A percentile compares a stretch with the other conserved stretches of the same genome.
Evolutionary conservation across 306 rosid species (phyloP).

Genomic region (Lagenaria siceraria): DNA sequence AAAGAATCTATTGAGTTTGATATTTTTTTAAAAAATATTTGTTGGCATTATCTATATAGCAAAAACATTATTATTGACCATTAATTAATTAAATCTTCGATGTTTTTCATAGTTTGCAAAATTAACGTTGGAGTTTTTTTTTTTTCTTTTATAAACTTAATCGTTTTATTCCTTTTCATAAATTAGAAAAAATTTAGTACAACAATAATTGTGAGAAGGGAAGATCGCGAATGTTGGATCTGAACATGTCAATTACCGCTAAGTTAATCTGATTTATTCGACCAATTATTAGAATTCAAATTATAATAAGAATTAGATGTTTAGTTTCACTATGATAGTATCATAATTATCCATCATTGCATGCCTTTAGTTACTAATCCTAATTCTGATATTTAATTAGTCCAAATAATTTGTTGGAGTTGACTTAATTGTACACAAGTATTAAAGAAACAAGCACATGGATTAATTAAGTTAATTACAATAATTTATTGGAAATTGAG

Average conservation of each 20-base stretch:
- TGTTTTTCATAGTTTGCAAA: not conserved
- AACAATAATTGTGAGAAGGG: too few species aligned
- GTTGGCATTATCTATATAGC: not conserved
- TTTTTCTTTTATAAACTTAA: too few species aligned
- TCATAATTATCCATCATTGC: not conserved
- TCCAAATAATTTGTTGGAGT: not conserved
- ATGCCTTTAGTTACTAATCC: not conserved
- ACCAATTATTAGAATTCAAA: too few species aligned
- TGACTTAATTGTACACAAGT: not conserved
- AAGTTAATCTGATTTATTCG: too few species aligned
- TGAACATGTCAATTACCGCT: too few species aligned
- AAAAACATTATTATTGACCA: not conserved
- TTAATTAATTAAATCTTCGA: not conserved
- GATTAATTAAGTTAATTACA: not conserved
- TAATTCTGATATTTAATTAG: too few species aligned
- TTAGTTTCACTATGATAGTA: not conserved
- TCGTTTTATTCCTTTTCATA: too few species aligned
- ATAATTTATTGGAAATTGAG: not conserved
- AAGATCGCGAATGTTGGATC: too few species aligned
- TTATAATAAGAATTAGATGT: too few species aligned
- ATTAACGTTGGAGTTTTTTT: not conserved
- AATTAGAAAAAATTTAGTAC: too few species aligned
- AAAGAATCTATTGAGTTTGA: not conserved
- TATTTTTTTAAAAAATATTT: not conserved
- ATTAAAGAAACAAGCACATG: not conserved